A percentile compares a stretch with the other conserved stretches of the same genome.
These are phyloP conservation scores for Eucalyptus cladocalyx DNA, from an alignment of 345 rosid genomes.

Conservation along the genomic window DNA sequence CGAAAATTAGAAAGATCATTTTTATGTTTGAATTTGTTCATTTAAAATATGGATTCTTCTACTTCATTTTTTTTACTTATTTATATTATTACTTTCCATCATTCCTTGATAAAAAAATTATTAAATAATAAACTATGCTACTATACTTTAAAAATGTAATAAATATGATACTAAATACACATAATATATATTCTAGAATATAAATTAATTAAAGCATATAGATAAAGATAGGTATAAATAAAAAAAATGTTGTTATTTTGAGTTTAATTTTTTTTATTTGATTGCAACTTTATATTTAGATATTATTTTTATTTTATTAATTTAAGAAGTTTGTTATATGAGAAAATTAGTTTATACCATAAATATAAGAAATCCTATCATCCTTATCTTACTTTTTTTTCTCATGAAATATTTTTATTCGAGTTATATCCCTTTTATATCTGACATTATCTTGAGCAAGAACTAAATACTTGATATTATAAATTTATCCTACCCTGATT, in stretches of 20 bases:
- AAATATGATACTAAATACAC: not conserved
- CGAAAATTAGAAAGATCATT: not conserved
- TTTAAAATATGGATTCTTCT: not conserved
- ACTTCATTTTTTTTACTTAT: not conserved
- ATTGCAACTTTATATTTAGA: not conserved
- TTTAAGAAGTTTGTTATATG: not conserved
- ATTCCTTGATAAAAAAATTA: no score
- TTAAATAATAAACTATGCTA: not conserved
- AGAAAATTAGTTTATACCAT: not conserved
- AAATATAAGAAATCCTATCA: not conserved
- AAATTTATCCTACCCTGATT: no score
- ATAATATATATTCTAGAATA: no score
- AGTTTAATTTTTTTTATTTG: not conserved
- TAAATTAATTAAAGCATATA: no score
- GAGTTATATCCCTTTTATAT: not conserved
- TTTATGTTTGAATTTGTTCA: not conserved
- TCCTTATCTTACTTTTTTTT: accelerated
- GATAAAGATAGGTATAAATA: not conserved
- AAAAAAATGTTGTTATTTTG: not conserved
- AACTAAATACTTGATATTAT: not conserved
- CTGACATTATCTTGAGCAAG: not conserved
- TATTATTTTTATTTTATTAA: not conserved
- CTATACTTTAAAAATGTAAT: not conserved
- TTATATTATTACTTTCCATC: not conserved
- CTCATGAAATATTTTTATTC: not conserved